A percentile compares a stretch with the other conserved stretches of the same genome.
Conservation (phyloP, 352 stramenopile species). For the Pythium periplocum region DNA sequence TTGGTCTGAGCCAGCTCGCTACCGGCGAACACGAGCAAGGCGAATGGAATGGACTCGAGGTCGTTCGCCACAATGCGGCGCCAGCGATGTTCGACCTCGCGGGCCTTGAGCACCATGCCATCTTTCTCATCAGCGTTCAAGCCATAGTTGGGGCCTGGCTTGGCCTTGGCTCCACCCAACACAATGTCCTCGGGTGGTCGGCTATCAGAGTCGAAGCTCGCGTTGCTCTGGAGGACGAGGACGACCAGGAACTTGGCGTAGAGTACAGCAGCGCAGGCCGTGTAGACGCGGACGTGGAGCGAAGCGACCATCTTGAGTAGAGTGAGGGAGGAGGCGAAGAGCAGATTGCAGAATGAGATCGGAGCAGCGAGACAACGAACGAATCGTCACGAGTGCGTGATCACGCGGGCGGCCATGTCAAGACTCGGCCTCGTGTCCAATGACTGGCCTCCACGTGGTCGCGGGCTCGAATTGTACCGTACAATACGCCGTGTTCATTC, state of each 20-base stretch:
- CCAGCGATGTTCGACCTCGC: constrained; percentile 36
- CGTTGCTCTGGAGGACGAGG: neutral
- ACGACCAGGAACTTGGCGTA: constrained; percentile 27
- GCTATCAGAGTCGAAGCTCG: neutral
- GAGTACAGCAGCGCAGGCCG: constrained; percentile 26
- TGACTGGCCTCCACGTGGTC: no score
- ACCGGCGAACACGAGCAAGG: constrained; percentile 28
- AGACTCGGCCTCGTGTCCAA: no score
- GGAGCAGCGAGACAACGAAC: no score
- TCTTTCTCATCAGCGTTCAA: constrained; percentile 22
- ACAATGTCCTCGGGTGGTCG: neutral
- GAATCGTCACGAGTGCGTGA: no score
- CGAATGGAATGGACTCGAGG: constrained; percentile 43
- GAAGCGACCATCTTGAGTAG: neutral
- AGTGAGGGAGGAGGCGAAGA: no score
- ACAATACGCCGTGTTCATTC: no score
- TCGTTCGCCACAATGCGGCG: constrained; percentile 46
- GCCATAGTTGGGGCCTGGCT: constrained; percentile 27
- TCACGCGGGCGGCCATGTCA: no score
- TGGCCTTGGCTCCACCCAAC: neutral
- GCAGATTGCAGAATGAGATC: no score
- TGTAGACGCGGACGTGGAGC: constrained; percentile 25
- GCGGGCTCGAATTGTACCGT: no score
- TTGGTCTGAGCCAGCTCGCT: constrained; percentile 18
- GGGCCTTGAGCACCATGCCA: constrained; percentile 22